phyloP scores from a whole-genome alignment of 306 rosid species.

The Vigna radiata region DNA sequence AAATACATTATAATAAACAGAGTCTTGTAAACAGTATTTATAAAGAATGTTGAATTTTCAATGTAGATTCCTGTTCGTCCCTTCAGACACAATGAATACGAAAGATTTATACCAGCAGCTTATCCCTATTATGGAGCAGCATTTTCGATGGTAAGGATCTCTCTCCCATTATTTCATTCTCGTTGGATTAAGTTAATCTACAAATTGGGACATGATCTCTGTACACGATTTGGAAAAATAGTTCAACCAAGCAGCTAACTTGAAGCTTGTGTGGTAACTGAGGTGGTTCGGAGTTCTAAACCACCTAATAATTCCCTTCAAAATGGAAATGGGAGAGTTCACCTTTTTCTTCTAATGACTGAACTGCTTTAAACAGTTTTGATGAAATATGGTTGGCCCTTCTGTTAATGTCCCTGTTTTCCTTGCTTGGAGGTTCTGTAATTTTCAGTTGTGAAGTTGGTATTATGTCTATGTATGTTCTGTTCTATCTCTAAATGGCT shows the following conservation, averaged over 20 bases:
- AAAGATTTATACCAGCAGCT: constrained; percentile 94
- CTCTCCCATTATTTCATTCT: constrained; percentile 15
- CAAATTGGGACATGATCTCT: constrained; percentile 13
- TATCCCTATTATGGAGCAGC: constrained; percentile 95
- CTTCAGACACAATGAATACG: constrained; percentile 92
- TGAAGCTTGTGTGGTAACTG: background rate
- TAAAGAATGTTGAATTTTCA: constrained; percentile 37
- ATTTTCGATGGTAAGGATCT: constrained; percentile 80
- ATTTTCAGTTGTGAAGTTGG: constrained; percentile 11
- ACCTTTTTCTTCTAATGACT: background rate
- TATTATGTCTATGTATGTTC: background rate
- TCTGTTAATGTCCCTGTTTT: background rate
- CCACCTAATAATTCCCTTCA: background rate
- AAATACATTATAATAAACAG: background rate
- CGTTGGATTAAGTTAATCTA: constrained; percentile 15
- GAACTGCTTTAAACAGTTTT: background rate
- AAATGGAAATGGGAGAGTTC: background rate
- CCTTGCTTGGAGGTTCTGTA: constrained; percentile 8
- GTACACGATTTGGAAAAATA: background rate
- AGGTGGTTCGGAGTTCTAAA: background rate
- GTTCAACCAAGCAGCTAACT: background rate
- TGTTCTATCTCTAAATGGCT: background rate
- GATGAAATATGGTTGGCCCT: background rate
- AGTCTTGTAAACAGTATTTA: constrained; percentile 21
- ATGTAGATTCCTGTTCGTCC: constrained; percentile 98